These are phyloP conservation scores for Pyrus hybrid DNA, from an alignment of 331 rosid genomes.

Conservation along the genomic window DNA sequence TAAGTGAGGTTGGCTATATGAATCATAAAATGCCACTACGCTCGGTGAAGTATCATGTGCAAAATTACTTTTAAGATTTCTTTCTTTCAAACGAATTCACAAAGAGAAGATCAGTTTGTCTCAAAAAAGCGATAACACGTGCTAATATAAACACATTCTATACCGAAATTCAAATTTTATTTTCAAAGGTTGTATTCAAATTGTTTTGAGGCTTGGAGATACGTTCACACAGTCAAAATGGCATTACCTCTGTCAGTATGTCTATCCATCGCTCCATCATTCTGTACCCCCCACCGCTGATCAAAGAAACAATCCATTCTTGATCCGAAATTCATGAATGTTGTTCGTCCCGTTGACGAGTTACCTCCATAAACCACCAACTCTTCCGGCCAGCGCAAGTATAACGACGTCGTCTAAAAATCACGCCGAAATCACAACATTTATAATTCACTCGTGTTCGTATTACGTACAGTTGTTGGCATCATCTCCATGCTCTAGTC, in stretches of 20 bases:
- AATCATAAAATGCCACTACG: accelerated
- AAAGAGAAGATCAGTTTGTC: too few relatives aligned
- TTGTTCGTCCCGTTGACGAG: background rate
- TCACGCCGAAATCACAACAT: slow-evolving; percentile 7
- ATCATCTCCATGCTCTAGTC: slow-evolving; percentile 32
- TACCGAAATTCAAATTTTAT: background rate
- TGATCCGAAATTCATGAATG: background rate
- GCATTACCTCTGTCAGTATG: background rate
- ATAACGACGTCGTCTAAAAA: slow-evolving; percentile 3
- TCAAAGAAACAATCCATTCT: background rate
- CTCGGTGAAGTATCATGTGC: too few relatives aligned
- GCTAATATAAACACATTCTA: too few relatives aligned
- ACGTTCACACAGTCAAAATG: background rate
- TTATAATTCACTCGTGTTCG: background rate
- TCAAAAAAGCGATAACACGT: too few relatives aligned
- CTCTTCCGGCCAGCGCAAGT: background rate
- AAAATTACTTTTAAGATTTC: too few relatives aligned
- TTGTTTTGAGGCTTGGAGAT: background rate
- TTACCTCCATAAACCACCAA: background rate
- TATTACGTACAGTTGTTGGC: background rate
- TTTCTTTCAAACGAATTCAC: too few relatives aligned
- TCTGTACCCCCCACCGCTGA: background rate
- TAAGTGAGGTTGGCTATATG: too few relatives aligned
- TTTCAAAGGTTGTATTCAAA: background rate
- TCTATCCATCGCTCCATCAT: background rate